Evolutionary conservation across 2,329 filamentous ascomycete genomes (phyloP).

Genomic region (Truncatella angustata): DNA sequence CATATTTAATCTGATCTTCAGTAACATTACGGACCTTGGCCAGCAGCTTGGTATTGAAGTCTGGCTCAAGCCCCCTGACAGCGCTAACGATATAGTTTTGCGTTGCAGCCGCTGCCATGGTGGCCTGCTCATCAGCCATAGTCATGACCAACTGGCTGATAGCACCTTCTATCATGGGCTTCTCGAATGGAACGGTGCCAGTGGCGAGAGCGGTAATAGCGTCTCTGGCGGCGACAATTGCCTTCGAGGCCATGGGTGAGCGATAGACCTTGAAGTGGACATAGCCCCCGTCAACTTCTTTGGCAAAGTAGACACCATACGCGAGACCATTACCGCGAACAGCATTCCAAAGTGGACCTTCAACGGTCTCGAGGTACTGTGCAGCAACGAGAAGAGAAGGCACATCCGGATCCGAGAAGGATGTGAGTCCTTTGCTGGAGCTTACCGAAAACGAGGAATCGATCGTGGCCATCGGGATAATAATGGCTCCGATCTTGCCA

Average conservation of each 20-base stretch:
- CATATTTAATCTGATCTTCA: conserved; percentile 72
- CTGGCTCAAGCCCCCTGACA: conserved; percentile 69
- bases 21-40: conserved; percentile 73
- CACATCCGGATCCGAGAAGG: conserved; percentile 72
- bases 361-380: conserved; percentile 87
- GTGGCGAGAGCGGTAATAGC: conserved; percentile 73
- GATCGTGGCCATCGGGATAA: conserved; percentile 87
- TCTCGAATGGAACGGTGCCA: conserved; percentile 71
- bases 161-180: conserved; percentile 81
- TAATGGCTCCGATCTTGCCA: conserved; percentile 69
- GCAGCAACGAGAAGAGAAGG: conserved; percentile 85
- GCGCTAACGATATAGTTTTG: conserved; percentile 83
- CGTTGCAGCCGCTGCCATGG: conserved; percentile 76
- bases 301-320: conserved; percentile 79
- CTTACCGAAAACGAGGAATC: conserved; percentile 88
- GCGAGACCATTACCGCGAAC: conserved; percentile 91
- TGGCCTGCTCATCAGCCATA: conserved; percentile 86
- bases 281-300: conserved; percentile 75
- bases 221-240: conserved; percentile 72
- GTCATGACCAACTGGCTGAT: conserved; percentile 84
- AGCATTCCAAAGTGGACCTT: conserved; percentile 91
- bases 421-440: conserved; percentile 70
- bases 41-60: conserved; percentile 76
- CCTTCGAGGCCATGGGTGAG: conserved; percentile 84
- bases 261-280: conserved; percentile 86